phyloP scores from a whole-genome alignment of 306 rosid species.

The Urtica urens region DNA sequence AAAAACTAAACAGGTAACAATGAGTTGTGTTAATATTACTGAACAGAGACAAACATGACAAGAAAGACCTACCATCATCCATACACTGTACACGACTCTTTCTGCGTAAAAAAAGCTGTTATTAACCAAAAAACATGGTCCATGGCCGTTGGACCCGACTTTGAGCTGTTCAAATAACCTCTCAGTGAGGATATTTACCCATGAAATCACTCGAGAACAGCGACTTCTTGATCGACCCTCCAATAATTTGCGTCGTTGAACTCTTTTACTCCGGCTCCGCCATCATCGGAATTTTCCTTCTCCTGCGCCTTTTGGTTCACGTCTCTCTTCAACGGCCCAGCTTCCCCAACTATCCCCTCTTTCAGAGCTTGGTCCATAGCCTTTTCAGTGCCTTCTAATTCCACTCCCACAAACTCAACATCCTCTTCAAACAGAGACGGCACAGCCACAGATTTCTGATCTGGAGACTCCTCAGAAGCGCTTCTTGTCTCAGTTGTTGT shows the following conservation, averaged over 20 bases:
- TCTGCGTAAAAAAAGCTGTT: slow-evolving; percentile 31
- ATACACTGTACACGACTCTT: slow-evolving; percentile 67
- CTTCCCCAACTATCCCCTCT: slow-evolving; percentile 98
- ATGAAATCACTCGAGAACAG: slow-evolving; percentile 60
- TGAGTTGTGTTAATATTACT: slow-evolving; percentile 38
- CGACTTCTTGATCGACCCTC: slow-evolving; percentile 96
- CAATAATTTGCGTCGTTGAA: slow-evolving; percentile 93
- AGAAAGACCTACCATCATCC: slow-evolving; percentile 42
- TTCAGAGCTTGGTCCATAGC: slow-evolving; percentile 98
- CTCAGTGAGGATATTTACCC: slow-evolving; percentile 14
- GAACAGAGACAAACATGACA: slow-evolving; percentile 29
- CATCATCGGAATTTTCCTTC: slow-evolving; percentile 65
- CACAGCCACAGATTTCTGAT: slow-evolving; percentile 39
- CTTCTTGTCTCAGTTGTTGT: slow-evolving; percentile 28
- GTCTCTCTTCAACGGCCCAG: slow-evolving; percentile 89
- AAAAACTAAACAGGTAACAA: slow-evolving; percentile 48
- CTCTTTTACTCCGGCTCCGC: slow-evolving; percentile 66
- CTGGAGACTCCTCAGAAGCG: slow-evolving; percentile 33
- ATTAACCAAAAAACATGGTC: slow-evolving; percentile 33
- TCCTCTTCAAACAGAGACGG: slow-evolving; percentile 92
- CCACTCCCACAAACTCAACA: slow-evolving; percentile 94
- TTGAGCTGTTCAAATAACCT: slow-evolving; percentile 25
- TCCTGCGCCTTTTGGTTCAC: slow-evolving; percentile 42
- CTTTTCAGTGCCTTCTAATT: slow-evolving; percentile 81
- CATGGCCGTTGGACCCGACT: slow-evolving; percentile 26